Evolutionary conservation across 371 early-diverging fungal species (phyloP).

Genomic region (Dichotomocladium elegans): DNA sequence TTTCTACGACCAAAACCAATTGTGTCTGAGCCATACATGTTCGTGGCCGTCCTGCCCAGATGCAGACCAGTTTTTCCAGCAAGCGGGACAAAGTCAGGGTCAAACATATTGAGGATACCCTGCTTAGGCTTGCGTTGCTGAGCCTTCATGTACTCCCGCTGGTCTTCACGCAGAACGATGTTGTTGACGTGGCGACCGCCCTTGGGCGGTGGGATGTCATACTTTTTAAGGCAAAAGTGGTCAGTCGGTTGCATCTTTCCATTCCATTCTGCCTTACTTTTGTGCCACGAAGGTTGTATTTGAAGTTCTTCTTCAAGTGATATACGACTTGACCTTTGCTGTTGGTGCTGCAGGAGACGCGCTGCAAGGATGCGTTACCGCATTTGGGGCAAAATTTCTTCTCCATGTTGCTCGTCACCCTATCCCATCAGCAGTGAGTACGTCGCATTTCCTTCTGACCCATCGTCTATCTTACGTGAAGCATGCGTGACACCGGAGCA

Average conservation of each 20-base stretch:
- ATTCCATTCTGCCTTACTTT: conserved; percentile 38
- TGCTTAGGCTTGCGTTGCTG: conserved; percentile 53
- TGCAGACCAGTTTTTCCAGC: conserved; percentile 49
- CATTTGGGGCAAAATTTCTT: conserved; percentile 93
- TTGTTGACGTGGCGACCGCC: conserved; percentile 78
- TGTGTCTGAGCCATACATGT: conserved; percentile 65
- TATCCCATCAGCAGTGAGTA: conserved; percentile 7
- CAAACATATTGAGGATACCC: conserved; percentile 62
- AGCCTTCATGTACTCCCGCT: conserved; percentile 75
- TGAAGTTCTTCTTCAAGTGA: conserved; percentile 88
- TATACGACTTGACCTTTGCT: conserved; percentile 74
- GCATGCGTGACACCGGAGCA: conserved; percentile 94
- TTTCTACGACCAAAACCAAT: conserved; percentile 88
- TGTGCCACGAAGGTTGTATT: conserved; percentile 87
- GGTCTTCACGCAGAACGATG: conserved; percentile 90
- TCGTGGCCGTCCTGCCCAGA: conserved; percentile 8
- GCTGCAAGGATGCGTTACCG: conserved; percentile 84
- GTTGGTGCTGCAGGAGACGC: conserved; percentile 81
- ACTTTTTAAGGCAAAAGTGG: conserved; percentile 29
- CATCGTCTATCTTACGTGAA: conserved; percentile 76
- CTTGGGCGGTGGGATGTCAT: conserved; percentile 80
- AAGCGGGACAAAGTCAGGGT: conserved; percentile 73
- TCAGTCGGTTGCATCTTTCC: background rate
- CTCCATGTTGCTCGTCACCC: conserved; percentile 80
- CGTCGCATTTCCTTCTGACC: too few relatives aligned